Evolutionary conservation across 2,329 filamentous ascomycete species (phyloP).

Genomic region (Colletotrichum spaethianum): DNA sequence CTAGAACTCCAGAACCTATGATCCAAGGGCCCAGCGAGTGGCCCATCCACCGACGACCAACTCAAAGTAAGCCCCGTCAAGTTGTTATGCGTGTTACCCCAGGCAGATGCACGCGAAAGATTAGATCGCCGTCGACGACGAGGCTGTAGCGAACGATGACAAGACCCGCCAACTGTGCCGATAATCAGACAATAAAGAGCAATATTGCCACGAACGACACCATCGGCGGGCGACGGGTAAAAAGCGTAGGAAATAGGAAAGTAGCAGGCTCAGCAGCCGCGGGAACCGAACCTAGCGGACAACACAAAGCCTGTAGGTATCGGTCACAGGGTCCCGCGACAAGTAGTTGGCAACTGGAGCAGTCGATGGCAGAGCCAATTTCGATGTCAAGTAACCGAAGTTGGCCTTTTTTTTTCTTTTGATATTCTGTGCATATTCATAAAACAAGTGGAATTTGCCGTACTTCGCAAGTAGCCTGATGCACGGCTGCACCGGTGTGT

Average conservation of each 20-base stretch:
- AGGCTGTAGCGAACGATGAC: constrained; percentile 24
- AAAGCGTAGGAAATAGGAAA: constrained; percentile 21
- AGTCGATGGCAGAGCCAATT: constrained; percentile 5
- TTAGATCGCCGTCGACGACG: constrained; percentile 24
- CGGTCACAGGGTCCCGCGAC: neutral
- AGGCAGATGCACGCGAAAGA: constrained; percentile 32
- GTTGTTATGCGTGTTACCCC: constrained; percentile 23
- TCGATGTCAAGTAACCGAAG: neutral
- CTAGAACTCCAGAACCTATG: constrained; percentile 37
- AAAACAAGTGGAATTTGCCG: constrained; percentile 8
- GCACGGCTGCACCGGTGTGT: constrained; percentile 1
- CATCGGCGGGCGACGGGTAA: neutral
- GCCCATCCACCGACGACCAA: constrained; percentile 12
- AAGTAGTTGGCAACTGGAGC: neutral
- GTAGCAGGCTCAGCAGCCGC: constrained; percentile 1
- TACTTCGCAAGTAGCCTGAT: constrained; percentile 10
- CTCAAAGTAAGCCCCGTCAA: constrained; percentile 6
- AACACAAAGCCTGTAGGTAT: neutral
- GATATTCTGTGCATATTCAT: constrained; percentile 21
- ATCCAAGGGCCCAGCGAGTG: constrained; percentile 20
- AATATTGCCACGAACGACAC: neutral
- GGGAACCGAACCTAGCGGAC: neutral
- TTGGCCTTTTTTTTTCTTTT: constrained; percentile 22
- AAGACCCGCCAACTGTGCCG: neutral
- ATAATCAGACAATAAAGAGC: constrained; percentile 6